phyloP scores from a whole-genome alignment of 768 basidiomycete genomes.

The Artomyces pyxidatus region DNA sequence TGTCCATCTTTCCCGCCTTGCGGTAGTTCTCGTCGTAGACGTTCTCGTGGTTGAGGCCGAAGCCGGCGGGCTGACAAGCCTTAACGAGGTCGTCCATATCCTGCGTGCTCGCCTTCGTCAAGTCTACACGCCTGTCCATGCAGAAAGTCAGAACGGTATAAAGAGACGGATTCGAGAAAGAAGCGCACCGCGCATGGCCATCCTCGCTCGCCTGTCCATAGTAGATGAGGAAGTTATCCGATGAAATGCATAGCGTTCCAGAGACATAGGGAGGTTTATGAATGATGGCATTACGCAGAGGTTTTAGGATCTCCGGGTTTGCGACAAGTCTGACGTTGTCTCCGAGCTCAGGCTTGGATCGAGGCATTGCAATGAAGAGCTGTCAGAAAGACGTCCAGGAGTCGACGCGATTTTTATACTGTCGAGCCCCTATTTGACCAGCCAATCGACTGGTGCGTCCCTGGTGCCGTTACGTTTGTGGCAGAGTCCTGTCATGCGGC shows the following conservation, averaged over 20 bases:
- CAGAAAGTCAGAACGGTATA: neutral
- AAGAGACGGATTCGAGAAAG: too few species aligned
- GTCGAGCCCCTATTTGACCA: too few species aligned
- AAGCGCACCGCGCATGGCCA: too few species aligned
- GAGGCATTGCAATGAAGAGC: too few species aligned
- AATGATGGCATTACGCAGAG: slow-evolving; percentile 3
- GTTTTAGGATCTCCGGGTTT: neutral
- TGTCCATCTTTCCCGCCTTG: slow-evolving; percentile 38
- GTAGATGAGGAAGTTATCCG: slow-evolving; percentile 11
- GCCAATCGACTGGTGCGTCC: too few species aligned
- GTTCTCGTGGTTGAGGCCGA: slow-evolving; percentile 29
- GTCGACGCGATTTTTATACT: too few species aligned
- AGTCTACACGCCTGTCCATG: neutral
- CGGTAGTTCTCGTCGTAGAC: slow-evolving; percentile 37
- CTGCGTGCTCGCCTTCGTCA: slow-evolving; percentile 1
- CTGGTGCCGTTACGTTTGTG: too few species aligned
- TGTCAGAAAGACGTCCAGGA: too few species aligned
- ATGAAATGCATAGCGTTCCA: slow-evolving; percentile 5
- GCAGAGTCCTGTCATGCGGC: too few species aligned
- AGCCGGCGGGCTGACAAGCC: slow-evolving; percentile 34
- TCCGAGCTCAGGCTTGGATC: too few species aligned
- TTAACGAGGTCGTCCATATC: slow-evolving; percentile 21
- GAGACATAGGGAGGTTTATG: slow-evolving; percentile 12
- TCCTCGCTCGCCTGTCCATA: neutral
- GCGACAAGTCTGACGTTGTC: too few species aligned